Conservation (phyloP, 1,139 yeast genomes). For the Fermentozyma sake region DNA sequence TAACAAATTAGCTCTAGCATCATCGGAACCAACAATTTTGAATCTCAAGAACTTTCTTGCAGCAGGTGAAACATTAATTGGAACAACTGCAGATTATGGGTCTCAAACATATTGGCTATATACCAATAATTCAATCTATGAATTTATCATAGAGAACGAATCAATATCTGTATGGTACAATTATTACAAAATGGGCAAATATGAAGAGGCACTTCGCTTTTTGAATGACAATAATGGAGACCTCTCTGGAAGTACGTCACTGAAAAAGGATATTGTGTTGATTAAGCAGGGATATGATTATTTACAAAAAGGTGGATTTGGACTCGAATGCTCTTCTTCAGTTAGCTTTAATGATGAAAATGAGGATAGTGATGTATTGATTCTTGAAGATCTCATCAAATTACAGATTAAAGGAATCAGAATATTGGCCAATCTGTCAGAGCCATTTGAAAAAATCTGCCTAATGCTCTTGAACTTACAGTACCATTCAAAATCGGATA, state of each 20-base stretch:
- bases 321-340: slow-evolving; percentile 17
- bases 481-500: too few species aligned
- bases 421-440: slow-evolving; percentile 58
- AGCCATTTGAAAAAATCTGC: slow-evolving; percentile 70
- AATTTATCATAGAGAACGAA: slow-evolving; percentile 68
- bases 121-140: slow-evolving; percentile 41
- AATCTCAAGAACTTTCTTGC: slow-evolving; percentile 5
- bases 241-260: slow-evolving; percentile 5
- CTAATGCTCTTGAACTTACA: slow-evolving; percentile 51
- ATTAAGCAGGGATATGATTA: slow-evolving; percentile 61
- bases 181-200: slow-evolving; percentile 56
- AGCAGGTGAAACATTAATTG: slow-evolving; percentile 40
- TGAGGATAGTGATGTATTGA: slow-evolving; percentile 7
- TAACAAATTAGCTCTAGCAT: slow-evolving; percentile 9
- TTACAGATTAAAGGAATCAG: slow-evolving; percentile 53
- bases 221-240: slow-evolving; percentile 27
- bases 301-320: slow-evolving; percentile 43
- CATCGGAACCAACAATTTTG: slow-evolving; percentile 5
- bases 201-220: slow-evolving; percentile 61
- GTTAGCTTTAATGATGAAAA: slow-evolving; percentile 8
- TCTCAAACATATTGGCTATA: slow-evolving; percentile 28
- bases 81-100: slow-evolving; percentile 55
- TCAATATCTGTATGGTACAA: slow-evolving; percentile 72
- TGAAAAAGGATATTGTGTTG: slow-evolving; percentile 50
- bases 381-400: slow-evolving; percentile 12